These are phyloP conservation scores for Hypoxylon subgilvum DNA, from an alignment of 495 filamentous ascomycete species.

Conservation along the genomic window DNA sequence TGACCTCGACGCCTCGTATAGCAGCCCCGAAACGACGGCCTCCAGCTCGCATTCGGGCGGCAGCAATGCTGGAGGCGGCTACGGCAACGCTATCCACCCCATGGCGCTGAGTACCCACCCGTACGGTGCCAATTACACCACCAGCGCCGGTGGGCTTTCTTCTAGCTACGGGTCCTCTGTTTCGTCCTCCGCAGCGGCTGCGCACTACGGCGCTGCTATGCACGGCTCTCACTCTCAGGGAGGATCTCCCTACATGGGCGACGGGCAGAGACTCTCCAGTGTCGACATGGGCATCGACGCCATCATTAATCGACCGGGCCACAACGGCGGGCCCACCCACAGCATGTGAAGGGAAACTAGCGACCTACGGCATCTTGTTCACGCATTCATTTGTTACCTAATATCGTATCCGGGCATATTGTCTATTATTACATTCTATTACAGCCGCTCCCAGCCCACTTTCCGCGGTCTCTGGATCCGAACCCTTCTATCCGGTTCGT, in stretches of 20 bases:
- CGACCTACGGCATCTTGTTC: constrained; percentile 1
- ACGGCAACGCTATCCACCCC: constrained; percentile 36
- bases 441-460: background rate
- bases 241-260: constrained; percentile 54
- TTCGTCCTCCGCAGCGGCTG: constrained; percentile 32
- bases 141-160: constrained; percentile 36
- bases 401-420: background rate
- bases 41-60: constrained; percentile 43
- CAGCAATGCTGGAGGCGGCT: constrained; percentile 40
- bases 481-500: background rate
- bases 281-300: constrained; percentile 64
- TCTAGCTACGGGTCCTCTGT: constrained; percentile 44
- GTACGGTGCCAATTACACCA: constrained; percentile 37
- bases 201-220: constrained; percentile 52
- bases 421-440: background rate
- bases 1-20: constrained; percentile 55
- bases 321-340: constrained; percentile 24
- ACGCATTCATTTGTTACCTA: constrained; percentile 9
- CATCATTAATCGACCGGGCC: constrained; percentile 57
- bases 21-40: constrained; percentile 53
- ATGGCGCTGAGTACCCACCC: constrained; percentile 34
- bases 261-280: constrained; percentile 55
- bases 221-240: constrained; percentile 51
- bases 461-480: background rate
- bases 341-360: constrained; percentile 21